A percentile compares a stretch with the other conserved stretches of the same genome.
phyloP scores from a whole-genome alignment of 2,329 filamentous ascomycete species.

The Coccinonectria pachysandricola region DNA sequence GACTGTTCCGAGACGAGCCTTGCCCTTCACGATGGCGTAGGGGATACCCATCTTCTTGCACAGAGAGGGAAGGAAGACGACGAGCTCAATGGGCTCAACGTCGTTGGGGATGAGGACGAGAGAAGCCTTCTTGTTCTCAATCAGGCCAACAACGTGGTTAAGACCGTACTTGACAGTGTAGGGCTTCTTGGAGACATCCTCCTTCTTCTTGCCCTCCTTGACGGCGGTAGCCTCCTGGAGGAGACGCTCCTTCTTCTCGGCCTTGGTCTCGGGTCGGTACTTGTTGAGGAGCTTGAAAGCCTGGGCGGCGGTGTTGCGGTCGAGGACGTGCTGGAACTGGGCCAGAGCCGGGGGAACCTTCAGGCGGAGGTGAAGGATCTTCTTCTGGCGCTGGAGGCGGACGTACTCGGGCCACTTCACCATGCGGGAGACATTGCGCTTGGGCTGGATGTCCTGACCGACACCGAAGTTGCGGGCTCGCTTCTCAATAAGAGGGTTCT shows the following conservation, averaged over 20 bases:
- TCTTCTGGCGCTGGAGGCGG: constrained; percentile 84
- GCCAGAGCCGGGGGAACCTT: constrained; percentile 97
- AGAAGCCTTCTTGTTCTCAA: constrained; percentile 99
- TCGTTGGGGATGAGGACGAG: constrained; percentile 98
- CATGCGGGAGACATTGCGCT: constrained; percentile 93
- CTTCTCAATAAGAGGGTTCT: constrained; percentile 99
- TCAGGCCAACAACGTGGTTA: constrained; percentile 95
- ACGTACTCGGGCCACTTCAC: constrained; percentile 99
- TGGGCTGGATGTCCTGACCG: constrained; percentile 96
- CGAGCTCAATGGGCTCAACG: constrained; percentile 98
- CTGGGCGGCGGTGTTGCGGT: constrained; percentile 94
- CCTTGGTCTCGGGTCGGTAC: constrained; percentile 98
- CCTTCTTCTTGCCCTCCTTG: constrained; percentile 99
- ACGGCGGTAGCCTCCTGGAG: constrained; percentile 96
- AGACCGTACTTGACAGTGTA: constrained; percentile 99
- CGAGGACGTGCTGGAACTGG: constrained; percentile 95
- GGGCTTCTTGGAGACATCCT: constrained; percentile 99
- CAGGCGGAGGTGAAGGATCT: constrained; percentile 96
- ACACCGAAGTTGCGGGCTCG: constrained; percentile 95
- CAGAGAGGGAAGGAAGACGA: constrained; percentile 96
- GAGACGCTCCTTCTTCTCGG: constrained; percentile 99
- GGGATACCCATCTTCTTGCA: constrained; percentile 99
- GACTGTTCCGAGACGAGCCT: constrained; percentile 96
- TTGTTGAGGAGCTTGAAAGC: constrained; percentile 99
- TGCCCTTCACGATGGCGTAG: constrained; percentile 99